These are phyloP conservation scores for Liriodendron chinense DNA, from an alignment of 164 flowering plant genomes.

Conservation along the genomic window DNA sequence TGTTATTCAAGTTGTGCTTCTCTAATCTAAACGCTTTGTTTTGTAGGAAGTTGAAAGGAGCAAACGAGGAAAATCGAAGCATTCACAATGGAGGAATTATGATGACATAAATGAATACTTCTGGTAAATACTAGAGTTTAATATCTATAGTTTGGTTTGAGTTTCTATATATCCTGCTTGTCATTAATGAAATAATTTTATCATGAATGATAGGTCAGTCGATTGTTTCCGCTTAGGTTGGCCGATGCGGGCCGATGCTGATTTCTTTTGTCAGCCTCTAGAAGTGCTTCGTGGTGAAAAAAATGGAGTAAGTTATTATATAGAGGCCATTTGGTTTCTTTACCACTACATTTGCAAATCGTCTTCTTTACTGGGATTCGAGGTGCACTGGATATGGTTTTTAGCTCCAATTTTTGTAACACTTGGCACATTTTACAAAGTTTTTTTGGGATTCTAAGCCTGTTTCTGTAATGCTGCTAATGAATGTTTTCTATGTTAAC, in stretches of 20 bases:
- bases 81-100: constrained; percentile 98
- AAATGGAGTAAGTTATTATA: constrained; percentile 43
- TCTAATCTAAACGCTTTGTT: neutral
- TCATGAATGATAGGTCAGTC: constrained; percentile 60
- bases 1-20: no score
- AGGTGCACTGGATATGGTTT: neutral
- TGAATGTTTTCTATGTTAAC: no score
- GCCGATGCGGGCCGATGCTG: constrained; percentile 98
- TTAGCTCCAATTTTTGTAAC: neutral
- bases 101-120: constrained; percentile 97
- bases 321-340: neutral
- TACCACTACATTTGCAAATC: no score
- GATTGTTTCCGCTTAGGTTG: constrained; percentile 96
- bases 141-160: neutral
- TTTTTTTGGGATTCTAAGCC: neutral
- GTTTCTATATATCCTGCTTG: neutral
- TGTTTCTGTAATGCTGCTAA: no score
- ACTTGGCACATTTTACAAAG: neutral
- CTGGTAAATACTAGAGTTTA: constrained; percentile 44
- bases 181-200: neutral
- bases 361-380: no score
- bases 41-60: constrained; percentile 87
- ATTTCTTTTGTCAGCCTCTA: constrained; percentile 62
- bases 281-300: constrained; percentile 34
- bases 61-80: constrained; percentile 74